These are phyloP conservation scores for Chimonanthus praecox DNA, from an alignment of 164 flowering plant species.

Conservation along the genomic window DNA sequence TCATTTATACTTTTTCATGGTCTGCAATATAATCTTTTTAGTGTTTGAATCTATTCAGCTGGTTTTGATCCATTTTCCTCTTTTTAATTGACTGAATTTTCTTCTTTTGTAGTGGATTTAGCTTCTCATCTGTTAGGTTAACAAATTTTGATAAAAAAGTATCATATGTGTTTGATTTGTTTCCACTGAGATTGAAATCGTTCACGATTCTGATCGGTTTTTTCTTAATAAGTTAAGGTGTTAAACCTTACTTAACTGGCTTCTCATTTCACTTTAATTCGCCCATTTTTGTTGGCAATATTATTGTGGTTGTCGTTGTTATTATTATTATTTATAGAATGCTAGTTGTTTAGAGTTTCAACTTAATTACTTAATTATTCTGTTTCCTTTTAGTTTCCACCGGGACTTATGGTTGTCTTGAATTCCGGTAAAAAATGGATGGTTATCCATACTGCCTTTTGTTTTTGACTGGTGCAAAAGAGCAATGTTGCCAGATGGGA, in stretches of 20 bases:
- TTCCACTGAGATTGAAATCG: not conserved
- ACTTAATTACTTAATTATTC: not conserved
- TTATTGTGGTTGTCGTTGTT: not conserved
- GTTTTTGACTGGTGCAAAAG: too few relatives aligned
- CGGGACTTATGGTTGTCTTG: too few relatives aligned
- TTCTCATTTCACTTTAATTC: not conserved
- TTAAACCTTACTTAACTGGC: not conserved
- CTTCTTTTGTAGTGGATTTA: not conserved
- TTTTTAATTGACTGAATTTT: not conserved
- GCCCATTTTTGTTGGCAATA: too few relatives aligned
- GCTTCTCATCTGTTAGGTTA: not conserved
- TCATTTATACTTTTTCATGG: not conserved
- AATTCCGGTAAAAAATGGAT: too few relatives aligned
- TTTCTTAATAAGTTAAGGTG: not conserved
- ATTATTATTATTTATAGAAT: not conserved
- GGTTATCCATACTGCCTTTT: too few relatives aligned
- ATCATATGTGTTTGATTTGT: not conserved
- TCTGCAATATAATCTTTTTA: not conserved
- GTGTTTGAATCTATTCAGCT: not conserved
- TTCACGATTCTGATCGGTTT: not conserved
- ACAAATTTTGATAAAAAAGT: not conserved
- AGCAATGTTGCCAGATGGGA: too few relatives aligned
- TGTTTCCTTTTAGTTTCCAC: too few relatives aligned
- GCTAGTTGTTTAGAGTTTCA: not conserved
- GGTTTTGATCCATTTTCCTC: not conserved